phyloP scores from a whole-genome alignment of 805 yeast genomes.

The Isabelozyma heimii region DNA sequence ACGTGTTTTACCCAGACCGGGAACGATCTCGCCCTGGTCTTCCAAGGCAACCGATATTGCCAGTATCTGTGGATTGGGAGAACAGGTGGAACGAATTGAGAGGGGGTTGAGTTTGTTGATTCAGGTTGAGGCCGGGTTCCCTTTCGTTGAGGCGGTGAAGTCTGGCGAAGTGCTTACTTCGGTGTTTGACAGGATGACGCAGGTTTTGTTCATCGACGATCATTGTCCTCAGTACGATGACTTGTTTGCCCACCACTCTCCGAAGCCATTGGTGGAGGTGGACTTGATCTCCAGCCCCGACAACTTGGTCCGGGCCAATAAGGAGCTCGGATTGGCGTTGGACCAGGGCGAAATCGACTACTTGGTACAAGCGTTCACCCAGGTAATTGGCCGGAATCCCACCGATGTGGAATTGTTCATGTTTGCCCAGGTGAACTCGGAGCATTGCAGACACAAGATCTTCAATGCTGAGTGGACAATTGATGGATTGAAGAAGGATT shows the following conservation, averaged over 20 bases:
- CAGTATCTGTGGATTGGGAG: slow-evolving; percentile 78
- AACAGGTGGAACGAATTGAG: slow-evolving; percentile 78
- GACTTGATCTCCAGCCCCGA: slow-evolving; percentile 58
- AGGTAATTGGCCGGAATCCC: slow-evolving; percentile 79
- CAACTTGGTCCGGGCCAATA: slow-evolving; percentile 73
- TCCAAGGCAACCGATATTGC: slow-evolving; percentile 97
- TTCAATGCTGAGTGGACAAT: slow-evolving; percentile 98
- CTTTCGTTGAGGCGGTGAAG: slow-evolving; percentile 54
- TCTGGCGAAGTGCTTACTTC: slow-evolving; percentile 57
- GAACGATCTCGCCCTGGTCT: slow-evolving; percentile 99
- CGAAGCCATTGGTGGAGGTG: slow-evolving; percentile 79
- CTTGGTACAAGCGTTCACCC: slow-evolving; percentile 76
- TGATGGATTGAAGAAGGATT: slow-evolving; percentile 72
- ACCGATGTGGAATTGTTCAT: slow-evolving; percentile 97
- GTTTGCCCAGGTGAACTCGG: slow-evolving; percentile 99
- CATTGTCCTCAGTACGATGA: slow-evolving; percentile 65
- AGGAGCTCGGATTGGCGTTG: slow-evolving; percentile 85
- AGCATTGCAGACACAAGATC: slow-evolving; percentile 98
- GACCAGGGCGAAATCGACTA: slow-evolving; percentile 92
- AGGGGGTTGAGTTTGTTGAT: slow-evolving; percentile 81
- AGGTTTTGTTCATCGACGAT: slow-evolving; percentile 54
- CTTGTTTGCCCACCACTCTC: slow-evolving; percentile 72
- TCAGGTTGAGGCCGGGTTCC: slow-evolving; percentile 68
- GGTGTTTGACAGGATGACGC: slow-evolving; percentile 94
- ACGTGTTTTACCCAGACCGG: slow-evolving; percentile 85